Conservation (phyloP, 2,329 filamentous ascomycete genomes). For the Plenodomus biglobosus region DNA sequence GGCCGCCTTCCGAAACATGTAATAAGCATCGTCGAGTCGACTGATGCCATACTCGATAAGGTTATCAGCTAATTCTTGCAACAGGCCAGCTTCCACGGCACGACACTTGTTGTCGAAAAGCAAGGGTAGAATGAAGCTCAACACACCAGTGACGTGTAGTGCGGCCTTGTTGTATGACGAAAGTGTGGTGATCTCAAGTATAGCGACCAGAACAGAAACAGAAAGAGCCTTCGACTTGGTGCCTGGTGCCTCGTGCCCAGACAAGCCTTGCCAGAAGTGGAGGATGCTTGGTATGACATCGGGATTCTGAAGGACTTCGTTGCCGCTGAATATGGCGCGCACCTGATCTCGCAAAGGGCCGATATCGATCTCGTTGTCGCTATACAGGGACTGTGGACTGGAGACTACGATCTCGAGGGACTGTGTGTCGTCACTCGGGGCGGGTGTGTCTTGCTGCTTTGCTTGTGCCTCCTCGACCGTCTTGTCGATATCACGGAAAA, state of each 20-base stretch:
- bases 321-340: conserved; percentile 42
- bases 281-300: conserved; percentile 46
- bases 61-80: conserved; percentile 67
- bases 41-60: conserved; percentile 76
- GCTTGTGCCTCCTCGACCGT: conserved; percentile 20
- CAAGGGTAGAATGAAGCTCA: conserved; percentile 39
- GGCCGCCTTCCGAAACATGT: conserved; percentile 64
- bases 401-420: conserved; percentile 28
- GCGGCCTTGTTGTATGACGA: conserved; percentile 45
- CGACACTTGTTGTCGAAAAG: conserved; percentile 41
- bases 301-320: conserved; percentile 45
- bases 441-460: conserved; percentile 8
- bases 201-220: conserved; percentile 39
- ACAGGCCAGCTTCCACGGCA: conserved; percentile 42
- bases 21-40: conserved; percentile 78
- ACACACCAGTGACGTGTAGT: conserved; percentile 40
- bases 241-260: conserved; percentile 33
- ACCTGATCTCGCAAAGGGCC: conserved; percentile 36
- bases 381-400: conserved; percentile 30
- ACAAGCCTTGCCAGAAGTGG: conserved; percentile 44
- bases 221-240: conserved; percentile 41
- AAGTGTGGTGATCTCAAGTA: conserved; percentile 37
- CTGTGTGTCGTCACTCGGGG: conserved; percentile 7
- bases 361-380: conserved; percentile 31
- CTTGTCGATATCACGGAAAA: conserved; percentile 57